Base-by-base conservation (phyloP, 257 asterid species). In the Gentiana macrophylla region DNA sequence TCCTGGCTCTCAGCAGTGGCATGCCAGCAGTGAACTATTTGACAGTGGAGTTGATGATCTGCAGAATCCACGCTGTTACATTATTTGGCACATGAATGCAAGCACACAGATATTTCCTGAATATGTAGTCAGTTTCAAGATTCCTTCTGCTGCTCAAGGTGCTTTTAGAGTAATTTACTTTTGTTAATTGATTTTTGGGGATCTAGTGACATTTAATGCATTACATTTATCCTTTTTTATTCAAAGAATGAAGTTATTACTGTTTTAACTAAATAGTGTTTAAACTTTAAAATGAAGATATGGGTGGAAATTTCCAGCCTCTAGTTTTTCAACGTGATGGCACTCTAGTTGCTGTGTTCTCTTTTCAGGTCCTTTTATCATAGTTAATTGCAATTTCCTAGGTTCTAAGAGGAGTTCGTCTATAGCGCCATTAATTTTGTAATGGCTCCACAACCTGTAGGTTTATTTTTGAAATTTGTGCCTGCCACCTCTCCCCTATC, bases 11-110 rank as follows among this genome's bases (percentile, higher is more conserved):
- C 55, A 60, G 53, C 71, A 65, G 12, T 60, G 24, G 50, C 60
- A 61, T 51, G 71, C 64, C 3, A 65, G 68, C 46, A 50, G 55
- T 49, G 69, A 71, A 44, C 50, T 61, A 11, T 62, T 51, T 62
- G 77, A 71, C 32, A 41, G 56, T 48, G 72, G 72, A 37, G 77
- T 62, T 53, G 77, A 71, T 59, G 57, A 67, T 62, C n/a, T 65
- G 37, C 43, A 52, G 50, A 46, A 47, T 38, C 77, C 77, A 46
- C 62, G 58, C 32, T 60, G 53, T 15, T 71, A 66, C 53, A 54
- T 71, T 11, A 55, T 66, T 35, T 71, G 77, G 72, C 55, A 56
- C n/a, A 57, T 55, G 64, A 59, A 62, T 49, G 8, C 57, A 47
- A 71, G 43, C 55, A 66, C 72, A 8, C 72, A 71, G 32, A 58